Evolutionary conservation across 2,329 filamentous ascomycete species (phyloP), one percentile per base, ranked within the genome.

Genomic region (Exutisphaerella laricina): DNA sequence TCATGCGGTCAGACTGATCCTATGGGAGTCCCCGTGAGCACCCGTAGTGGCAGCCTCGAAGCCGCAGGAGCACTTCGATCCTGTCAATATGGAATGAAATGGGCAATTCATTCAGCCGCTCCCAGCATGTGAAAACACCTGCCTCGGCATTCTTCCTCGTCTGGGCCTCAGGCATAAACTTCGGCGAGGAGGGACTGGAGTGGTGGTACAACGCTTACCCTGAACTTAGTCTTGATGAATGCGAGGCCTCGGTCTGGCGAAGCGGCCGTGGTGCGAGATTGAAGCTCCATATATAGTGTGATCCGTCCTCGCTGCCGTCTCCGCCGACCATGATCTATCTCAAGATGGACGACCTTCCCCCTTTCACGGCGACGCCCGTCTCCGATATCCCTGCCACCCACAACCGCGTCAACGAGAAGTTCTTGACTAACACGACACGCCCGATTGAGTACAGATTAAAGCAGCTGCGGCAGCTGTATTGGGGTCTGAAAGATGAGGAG

Each of bases 401-500:
- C 60, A 71, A 77, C 43, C 75, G 70, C 5, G 69, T 84, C 31
- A 81, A 81, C 59, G 68, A 73, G 39, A 80, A 82, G n/a, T 97
- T 87, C 68, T 74, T 76, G 56, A 77, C 85, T 13, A 82, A 88
- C 64, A 85, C 83, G 69, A 96, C 89, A 31, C 88, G 88, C 62
- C 77, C 86, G 41, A 63, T 96, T 48, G 77, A 86, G 58, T 97
- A 84, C 70, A 82, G 92, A 51, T 73, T 89, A 50, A 74, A 79
- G 41, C 92, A 97, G 74, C 79, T 98, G 48, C 84, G 89, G 57
- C 90, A 88, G 75, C 81, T 97, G 43, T 97, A 95, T 73, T 97
- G 92, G 92, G 88, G 72, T 5, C 66, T 96, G 54, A 80, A 80
- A 53, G 90, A 97, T 71, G 82, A 86, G 63, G 75, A 81, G 43